Evolutionary conservation across 352 stramenopile species (phyloP).

Genomic region (Pythium brassicae): DNA sequence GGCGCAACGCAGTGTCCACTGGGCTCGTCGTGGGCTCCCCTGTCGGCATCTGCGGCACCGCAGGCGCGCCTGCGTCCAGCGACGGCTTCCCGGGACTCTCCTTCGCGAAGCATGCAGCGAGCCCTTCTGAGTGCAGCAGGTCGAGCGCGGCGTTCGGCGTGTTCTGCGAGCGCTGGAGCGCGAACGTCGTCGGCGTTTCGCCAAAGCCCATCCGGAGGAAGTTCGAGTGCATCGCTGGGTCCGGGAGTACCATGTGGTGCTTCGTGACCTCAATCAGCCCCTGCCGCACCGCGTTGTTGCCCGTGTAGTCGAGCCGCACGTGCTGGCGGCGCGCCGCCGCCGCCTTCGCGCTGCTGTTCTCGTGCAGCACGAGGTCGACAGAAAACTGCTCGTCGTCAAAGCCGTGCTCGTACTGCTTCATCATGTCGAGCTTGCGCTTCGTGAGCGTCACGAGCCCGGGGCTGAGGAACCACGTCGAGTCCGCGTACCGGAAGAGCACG

Average conservation of each 20-base stretch:
- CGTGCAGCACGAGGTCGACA: slow-evolving; percentile 73
- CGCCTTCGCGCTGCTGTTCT: slow-evolving; percentile 35
- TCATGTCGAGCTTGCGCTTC: slow-evolving; percentile 73
- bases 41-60: slow-evolving; percentile 13
- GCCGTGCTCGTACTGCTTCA: slow-evolving; percentile 82
- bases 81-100: slow-evolving; percentile 17
- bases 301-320: slow-evolving; percentile 59
- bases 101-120: slow-evolving; percentile 45
- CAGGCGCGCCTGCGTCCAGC: neutral
- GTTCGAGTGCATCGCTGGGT: slow-evolving; percentile 77
- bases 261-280: slow-evolving; percentile 78
- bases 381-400: slow-evolving; percentile 83
- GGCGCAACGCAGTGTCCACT: slow-evolving; percentile 18
- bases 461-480: slow-evolving; percentile 76
- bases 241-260: slow-evolving; percentile 69
- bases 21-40: slow-evolving; percentile 14
- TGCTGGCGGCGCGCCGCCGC: slow-evolving; percentile 18
- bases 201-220: slow-evolving; percentile 79
- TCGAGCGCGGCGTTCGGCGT: slow-evolving; percentile 70
- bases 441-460: slow-evolving; percentile 67
- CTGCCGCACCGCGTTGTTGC: slow-evolving; percentile 61
- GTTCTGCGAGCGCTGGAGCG: slow-evolving; percentile 76
- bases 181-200: slow-evolving; percentile 70
- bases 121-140: slow-evolving; percentile 59
- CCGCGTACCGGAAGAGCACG: slow-evolving; percentile 73